A percentile compares a stretch with the other conserved stretches of the same genome.
Conservation (phyloP, 1,284 basidiomycete genomes). For the Irpex lacteus region DNA sequence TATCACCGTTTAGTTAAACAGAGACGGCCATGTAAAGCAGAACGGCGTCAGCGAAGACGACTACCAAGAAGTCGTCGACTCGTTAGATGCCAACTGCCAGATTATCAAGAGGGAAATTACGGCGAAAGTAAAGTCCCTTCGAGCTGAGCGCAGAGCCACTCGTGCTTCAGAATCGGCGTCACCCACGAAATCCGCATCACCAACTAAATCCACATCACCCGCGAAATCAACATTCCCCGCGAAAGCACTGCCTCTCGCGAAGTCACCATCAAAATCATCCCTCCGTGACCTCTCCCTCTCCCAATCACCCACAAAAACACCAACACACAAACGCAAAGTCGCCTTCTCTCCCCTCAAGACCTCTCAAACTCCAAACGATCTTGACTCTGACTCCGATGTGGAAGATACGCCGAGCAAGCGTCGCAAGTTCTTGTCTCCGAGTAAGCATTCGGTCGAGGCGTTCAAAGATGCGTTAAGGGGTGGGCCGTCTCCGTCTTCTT, state of each 20-base stretch:
- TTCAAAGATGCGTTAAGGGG: neutral
- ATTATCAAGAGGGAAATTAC: neutral
- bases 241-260: constrained; percentile 2
- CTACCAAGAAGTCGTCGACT: neutral
- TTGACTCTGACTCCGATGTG: neutral
- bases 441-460: neutral
- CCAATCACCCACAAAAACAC: constrained; percentile 24
- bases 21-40: constrained; percentile 10
- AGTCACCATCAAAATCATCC: constrained; percentile 23
- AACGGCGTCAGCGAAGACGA: constrained; percentile 16
- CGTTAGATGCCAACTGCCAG: neutral
- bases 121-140: neutral
- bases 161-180: neutral
- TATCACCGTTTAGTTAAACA: constrained; percentile 11
- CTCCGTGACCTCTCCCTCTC: constrained; percentile 16
- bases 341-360: constrained; percentile 15
- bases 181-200: constrained; percentile 3
- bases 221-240: neutral
- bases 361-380: too few species aligned
- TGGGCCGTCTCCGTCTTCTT: neutral
- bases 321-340: constrained; percentile 28
- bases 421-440: neutral
- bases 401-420: neutral
- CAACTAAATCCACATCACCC: neutral
- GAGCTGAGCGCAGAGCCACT: neutral